A percentile compares a stretch with the other conserved stretches of the same genome.
phyloP scores from a whole-genome alignment of 345 rosid species.

The Iberis pinnata region DNA sequence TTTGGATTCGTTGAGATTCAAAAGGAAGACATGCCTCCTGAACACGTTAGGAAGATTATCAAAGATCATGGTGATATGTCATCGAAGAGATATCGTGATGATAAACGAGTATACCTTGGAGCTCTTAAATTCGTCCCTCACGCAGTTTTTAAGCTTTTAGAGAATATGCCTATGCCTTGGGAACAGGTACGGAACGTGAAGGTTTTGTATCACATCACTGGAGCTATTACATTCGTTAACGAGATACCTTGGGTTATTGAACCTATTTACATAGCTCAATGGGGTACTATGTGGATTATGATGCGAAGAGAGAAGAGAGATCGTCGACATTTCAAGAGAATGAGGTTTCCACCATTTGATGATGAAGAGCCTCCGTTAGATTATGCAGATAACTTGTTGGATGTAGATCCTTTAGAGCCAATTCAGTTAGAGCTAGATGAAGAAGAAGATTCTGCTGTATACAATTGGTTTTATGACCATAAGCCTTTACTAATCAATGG shows the following conservation, averaged over 20 bases:
- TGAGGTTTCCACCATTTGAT: conserved; percentile 95
- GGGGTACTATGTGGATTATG: conserved; percentile 99
- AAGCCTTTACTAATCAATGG: conserved; percentile 92
- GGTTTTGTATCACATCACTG: conserved; percentile 80
- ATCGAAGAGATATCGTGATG: conserved; percentile 76
- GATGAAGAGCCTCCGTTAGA: conserved; percentile 92
- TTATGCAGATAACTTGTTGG: conserved; percentile 81
- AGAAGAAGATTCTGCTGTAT: conserved; percentile 84
- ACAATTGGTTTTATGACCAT: conserved; percentile 89
- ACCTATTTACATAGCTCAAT: conserved; percentile 88
- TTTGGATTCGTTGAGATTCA: conserved; percentile 40
- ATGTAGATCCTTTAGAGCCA: conserved; percentile 85
- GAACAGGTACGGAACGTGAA: conserved; percentile 80
- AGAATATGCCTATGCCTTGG: conserved; percentile 99
- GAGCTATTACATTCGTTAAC: conserved; percentile 84
- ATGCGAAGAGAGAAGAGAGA: conserved; percentile 97
- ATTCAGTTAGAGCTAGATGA: conserved; percentile 80
- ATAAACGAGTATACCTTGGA: conserved; percentile 87
- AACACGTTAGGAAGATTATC: conserved; percentile 5
- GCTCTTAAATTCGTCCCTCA: conserved; percentile 91
- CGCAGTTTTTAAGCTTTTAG: conserved; percentile 84
- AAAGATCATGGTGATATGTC: conserved; percentile 88
- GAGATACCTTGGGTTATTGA: conserved; percentile 93
- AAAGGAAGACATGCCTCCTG: background rate
- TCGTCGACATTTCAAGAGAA: conserved; percentile 80